Evolutionary conservation across 805 yeast species (phyloP).

Genomic region (Zygotorulaspora danielsina): DNA sequence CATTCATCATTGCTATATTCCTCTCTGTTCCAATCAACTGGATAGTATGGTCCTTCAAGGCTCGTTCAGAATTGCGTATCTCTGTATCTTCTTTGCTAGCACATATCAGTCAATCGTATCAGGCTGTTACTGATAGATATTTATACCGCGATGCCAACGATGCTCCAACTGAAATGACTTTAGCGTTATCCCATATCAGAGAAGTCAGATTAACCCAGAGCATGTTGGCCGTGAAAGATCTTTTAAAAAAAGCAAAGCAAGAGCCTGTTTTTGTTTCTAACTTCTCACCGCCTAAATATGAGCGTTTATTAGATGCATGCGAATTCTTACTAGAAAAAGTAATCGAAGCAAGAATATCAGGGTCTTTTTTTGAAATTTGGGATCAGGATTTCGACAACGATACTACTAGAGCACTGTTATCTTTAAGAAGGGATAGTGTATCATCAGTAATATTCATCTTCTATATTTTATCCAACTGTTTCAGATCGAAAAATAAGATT

Average conservation of each 20-base stretch:
- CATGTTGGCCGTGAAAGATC: conserved; percentile 38
- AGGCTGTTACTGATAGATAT: conserved; percentile 45
- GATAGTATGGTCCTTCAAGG: conserved; percentile 47
- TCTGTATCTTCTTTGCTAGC: conserved; percentile 40
- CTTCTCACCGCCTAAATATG: conserved; percentile 37
- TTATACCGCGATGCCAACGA: conserved; percentile 46
- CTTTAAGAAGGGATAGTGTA: conserved; percentile 46
- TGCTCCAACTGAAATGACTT: conserved; percentile 43
- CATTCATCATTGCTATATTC: conserved; percentile 39
- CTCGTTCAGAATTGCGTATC: conserved; percentile 40
- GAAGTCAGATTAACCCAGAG: conserved; percentile 47
- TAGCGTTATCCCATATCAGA: conserved; percentile 43
- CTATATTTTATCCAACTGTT: conserved; percentile 43
- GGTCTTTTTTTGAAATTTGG: conserved; percentile 45
- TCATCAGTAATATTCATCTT: conserved; percentile 43
- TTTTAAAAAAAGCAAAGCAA: conserved; percentile 36
- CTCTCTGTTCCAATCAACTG: conserved; percentile 40
- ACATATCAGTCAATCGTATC: conserved; percentile 45
- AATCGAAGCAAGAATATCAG: conserved; percentile 48
- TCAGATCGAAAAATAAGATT: conserved; percentile 35
- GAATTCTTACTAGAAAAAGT: conserved; percentile 40
- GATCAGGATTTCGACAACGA: conserved; percentile 40
- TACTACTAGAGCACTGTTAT: conserved; percentile 38
- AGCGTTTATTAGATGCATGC: conserved; percentile 37
- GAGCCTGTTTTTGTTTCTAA: conserved; percentile 38